Conservation (phyloP, 805 yeast species). For the Schizosaccharomyces japonicus region DNA sequence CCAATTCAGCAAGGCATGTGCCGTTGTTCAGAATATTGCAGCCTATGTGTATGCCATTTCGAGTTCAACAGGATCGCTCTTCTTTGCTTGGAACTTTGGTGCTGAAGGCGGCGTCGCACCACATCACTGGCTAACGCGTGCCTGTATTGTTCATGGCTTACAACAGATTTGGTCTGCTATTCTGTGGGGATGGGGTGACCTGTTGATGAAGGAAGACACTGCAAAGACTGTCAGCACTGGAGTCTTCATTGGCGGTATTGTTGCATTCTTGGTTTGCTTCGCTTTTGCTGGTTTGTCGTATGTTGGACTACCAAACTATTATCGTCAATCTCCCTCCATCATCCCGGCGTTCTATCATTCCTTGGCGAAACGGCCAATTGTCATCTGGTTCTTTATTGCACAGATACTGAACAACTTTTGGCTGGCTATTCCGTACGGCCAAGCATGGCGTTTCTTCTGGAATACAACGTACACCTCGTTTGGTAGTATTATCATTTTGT, state of each 20-base stretch:
- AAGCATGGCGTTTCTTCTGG: slow-evolving; percentile 3
- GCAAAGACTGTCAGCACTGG: not conserved
- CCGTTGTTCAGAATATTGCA: not conserved
- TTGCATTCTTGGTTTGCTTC: not conserved
- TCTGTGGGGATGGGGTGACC: slow-evolving; percentile 4
- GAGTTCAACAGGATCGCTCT: slow-evolving; percentile 1
- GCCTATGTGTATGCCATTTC: not conserved
- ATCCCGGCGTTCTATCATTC: slow-evolving; percentile 2
- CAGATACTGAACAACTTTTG: not conserved
- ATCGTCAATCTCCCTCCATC: not conserved
- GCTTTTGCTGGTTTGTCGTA: not conserved
- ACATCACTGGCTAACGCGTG: not conserved
- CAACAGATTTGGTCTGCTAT: slow-evolving; percentile 3
- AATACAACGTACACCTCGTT: not conserved
- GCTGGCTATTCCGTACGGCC: slow-evolving; percentile 3
- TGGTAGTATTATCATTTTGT: not conserved
- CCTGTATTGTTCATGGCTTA: not conserved
- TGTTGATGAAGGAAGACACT: not conserved
- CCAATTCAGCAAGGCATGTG: not conserved
- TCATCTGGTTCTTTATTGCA: slow-evolving; percentile 2
- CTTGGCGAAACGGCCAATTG: not conserved
- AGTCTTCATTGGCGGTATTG: not conserved
- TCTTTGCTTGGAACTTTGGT: slow-evolving; percentile 3
- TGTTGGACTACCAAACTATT: not conserved
- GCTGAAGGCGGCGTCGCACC: slow-evolving; percentile 2